Percentiles rank a stretch among this genome's conserved stretches.
phyloP scores from a whole-genome alignment of 2,329 filamentous ascomycete genomes.

The Leptographium wingfieldii region DNA sequence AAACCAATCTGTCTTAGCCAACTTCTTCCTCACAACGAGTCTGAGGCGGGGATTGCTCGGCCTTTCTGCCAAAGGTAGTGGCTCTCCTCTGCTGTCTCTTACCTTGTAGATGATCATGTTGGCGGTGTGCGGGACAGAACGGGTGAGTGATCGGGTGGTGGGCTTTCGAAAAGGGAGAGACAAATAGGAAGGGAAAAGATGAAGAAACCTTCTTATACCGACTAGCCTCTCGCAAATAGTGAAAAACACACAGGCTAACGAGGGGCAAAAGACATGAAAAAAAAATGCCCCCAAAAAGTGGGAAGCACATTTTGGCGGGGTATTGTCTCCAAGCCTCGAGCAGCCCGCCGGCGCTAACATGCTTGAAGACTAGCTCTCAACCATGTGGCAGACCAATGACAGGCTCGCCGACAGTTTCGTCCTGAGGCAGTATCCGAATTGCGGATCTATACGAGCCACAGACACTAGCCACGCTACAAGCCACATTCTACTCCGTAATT shows the following conservation, averaged over 20 bases:
- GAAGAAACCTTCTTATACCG: constrained; percentile 1
- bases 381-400: no score
- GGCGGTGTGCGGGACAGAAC: constrained; percentile 24
- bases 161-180: not conserved
- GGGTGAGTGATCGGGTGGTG: not conserved
- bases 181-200: constrained; percentile 9
- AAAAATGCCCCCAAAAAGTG: not conserved
- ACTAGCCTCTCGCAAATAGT: not conserved
- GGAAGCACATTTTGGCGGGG: not conserved
- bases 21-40: not conserved
- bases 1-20: not conserved
- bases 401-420: not conserved
- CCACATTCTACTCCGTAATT: not conserved
- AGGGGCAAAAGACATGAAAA: not conserved
- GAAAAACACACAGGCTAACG: constrained; percentile 1
- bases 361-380: no score
- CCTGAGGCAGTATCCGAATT: not conserved
- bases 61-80: not conserved
- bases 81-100: constrained; percentile 15
- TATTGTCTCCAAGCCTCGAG: not conserved
- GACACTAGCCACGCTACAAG: not conserved
- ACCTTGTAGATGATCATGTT: constrained; percentile 68
- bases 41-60: no score
- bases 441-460: not conserved
- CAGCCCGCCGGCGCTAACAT: no score